phyloP scores from a whole-genome alignment of 257 asterid species.

The Perilla frutescens region DNA sequence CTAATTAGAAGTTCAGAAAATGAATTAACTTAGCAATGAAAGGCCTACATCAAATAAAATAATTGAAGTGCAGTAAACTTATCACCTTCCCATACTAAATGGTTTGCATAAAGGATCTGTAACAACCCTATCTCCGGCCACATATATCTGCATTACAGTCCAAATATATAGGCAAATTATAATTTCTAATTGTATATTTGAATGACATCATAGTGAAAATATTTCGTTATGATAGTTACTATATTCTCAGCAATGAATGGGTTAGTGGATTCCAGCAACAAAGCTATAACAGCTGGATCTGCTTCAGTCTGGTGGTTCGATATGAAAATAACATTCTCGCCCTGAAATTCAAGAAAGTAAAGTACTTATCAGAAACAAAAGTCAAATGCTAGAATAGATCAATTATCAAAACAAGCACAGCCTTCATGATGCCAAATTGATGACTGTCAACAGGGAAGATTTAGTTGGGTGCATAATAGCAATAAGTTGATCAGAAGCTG shows the following conservation, averaged over 20 bases:
- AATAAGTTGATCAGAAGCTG: constrained; percentile 19
- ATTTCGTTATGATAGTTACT: constrained; percentile 41
- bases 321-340: constrained; percentile 84
- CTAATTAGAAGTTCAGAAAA: constrained; percentile 35
- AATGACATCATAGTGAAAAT: not conserved
- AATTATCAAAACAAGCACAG: constrained; percentile 32
- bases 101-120: constrained; percentile 99
- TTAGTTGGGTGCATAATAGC: not conserved
- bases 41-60: constrained; percentile 29
- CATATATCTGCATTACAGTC: constrained; percentile 66
- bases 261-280: constrained; percentile 77
- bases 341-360: constrained; percentile 56
- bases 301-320: constrained; percentile 99
- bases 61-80: constrained; percentile 16
- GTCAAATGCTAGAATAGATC: constrained; percentile 32
- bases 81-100: constrained; percentile 98
- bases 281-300: constrained; percentile 90
- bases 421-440: constrained; percentile 16
- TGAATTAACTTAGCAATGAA: constrained; percentile 33
- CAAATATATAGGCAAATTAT: constrained; percentile 35
- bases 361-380: constrained; percentile 28
- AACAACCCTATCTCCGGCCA: constrained; percentile 97
- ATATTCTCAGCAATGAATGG: constrained; percentile 80
- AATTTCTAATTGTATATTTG: constrained; percentile 3
- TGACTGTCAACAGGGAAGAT: not conserved